Evolutionary conservation across 106 monocot species (phyloP).

Genomic region (Acorus gramineus): DNA sequence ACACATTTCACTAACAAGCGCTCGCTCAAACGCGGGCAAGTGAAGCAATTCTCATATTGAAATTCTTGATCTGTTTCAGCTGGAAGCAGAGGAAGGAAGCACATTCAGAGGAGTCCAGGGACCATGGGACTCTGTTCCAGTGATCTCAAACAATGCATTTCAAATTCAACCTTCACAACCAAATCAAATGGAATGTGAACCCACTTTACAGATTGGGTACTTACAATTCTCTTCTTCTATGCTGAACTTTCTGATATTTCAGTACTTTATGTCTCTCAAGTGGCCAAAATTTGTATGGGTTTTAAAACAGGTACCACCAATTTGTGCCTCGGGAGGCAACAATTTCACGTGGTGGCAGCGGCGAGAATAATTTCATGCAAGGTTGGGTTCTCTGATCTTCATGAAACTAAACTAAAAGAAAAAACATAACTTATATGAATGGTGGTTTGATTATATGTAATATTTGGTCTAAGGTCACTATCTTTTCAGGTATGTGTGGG

Average conservation of each 20-base stretch:
- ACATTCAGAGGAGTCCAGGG: conserved; percentile 19
- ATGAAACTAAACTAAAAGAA: too few relatives aligned
- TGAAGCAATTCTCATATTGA: too few relatives aligned
- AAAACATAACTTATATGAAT: too few relatives aligned
- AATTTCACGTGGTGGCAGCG: conserved; percentile 15
- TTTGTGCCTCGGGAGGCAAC: conserved; percentile 33
- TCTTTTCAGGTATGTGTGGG: too few relatives aligned
- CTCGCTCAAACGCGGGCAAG: too few relatives aligned
- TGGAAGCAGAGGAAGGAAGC: conserved; percentile 27
- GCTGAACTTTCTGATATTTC: background rate
- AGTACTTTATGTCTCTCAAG: background rate
- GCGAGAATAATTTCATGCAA: conserved; percentile 42
- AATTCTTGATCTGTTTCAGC: conserved; percentile 8
- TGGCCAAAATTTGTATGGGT: background rate
- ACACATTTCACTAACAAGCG: too few relatives aligned
- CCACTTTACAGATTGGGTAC: conserved; percentile 59
- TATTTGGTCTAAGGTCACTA: too few relatives aligned
- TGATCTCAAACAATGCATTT: conserved; percentile 8
- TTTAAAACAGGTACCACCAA: conserved; percentile 33
- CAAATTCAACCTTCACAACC: conserved; percentile 23
- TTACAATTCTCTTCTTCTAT: background rate
- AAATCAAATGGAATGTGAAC: conserved; percentile 34
- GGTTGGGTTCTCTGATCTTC: conserved; percentile 35
- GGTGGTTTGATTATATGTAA: too few relatives aligned
- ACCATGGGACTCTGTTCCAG: conserved; percentile 14